These are phyloP conservation scores for Thozetella sp. DNA, from an alignment of 495 filamentous ascomycete species.

Conservation along the genomic window DNA sequence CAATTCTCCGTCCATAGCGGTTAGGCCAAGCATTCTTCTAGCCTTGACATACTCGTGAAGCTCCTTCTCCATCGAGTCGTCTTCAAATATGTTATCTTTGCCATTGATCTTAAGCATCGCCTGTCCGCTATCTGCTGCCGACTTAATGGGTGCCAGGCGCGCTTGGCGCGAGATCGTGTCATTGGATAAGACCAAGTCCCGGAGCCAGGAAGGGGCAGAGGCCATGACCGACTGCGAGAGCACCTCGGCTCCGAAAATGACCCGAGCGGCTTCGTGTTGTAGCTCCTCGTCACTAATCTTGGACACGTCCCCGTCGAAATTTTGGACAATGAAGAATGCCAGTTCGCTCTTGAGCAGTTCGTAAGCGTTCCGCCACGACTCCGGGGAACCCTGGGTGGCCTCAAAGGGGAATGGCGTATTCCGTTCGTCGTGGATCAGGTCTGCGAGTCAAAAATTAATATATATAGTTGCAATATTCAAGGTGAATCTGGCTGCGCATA, in stretches of 20 bases:
- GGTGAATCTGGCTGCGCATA: slow-evolving; percentile 24
- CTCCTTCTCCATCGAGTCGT: slow-evolving; percentile 45
- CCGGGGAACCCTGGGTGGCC: slow-evolving; percentile 31
- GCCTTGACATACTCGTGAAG: slow-evolving; percentile 51
- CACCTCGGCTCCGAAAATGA: slow-evolving; percentile 40
- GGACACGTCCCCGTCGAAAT: slow-evolving; percentile 24
- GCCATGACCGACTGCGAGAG: slow-evolving; percentile 21
- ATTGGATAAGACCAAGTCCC: slow-evolving; percentile 51
- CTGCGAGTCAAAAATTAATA: slow-evolving; percentile 18
- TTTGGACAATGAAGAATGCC: slow-evolving; percentile 33
- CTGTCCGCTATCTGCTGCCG: slow-evolving; percentile 27
- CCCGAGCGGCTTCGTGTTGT: slow-evolving; percentile 39
- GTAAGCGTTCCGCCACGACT: slow-evolving; percentile 45
- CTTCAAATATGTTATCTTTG: slow-evolving; percentile 47
- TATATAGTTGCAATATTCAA: slow-evolving; percentile 2
- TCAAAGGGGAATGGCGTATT: slow-evolving; percentile 46
- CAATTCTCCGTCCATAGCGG: slow-evolving; percentile 53
- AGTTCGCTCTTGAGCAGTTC: slow-evolving; percentile 54
- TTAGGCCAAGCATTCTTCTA: slow-evolving; percentile 49
- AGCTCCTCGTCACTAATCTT: slow-evolving; percentile 37
- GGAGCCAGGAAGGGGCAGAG: slow-evolving; percentile 47
- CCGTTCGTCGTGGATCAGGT: slow-evolving; percentile 59
- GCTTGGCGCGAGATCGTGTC: slow-evolving; percentile 33
- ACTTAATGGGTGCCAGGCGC: slow-evolving; percentile 32
- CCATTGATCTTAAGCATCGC: slow-evolving; percentile 44